Evolutionary conservation across 1,284 basidiomycete species (phyloP).

Genomic region (Fereydounia khargensis): DNA sequence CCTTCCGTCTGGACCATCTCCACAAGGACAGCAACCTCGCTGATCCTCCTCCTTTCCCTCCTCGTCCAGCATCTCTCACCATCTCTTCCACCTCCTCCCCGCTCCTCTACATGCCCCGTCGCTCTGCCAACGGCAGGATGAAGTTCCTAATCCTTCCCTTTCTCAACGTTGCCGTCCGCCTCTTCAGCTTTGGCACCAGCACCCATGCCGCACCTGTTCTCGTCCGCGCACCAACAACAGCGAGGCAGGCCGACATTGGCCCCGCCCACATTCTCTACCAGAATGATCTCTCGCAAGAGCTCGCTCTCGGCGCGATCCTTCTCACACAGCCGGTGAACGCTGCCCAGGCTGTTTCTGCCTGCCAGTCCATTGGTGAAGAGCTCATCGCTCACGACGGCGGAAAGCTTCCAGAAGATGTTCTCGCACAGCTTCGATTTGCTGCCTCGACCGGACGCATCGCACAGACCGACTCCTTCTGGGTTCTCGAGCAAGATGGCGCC

Average conservation of each 20-base stretch:
- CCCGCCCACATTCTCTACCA: conserved; percentile 36
- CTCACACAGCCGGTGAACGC: conserved; percentile 13
- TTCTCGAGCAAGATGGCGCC: neutral
- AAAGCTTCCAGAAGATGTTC: conserved; percentile 11
- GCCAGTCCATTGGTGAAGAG: conserved; percentile 25
- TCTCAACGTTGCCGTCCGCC: no score
- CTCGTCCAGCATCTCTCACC: no score
- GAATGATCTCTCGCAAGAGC: conserved; percentile 36
- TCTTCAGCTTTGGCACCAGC: no score
- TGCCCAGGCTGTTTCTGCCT: conserved; percentile 16
- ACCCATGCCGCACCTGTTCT: no score
- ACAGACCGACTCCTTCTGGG: conserved; percentile 14
- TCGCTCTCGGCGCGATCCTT: conserved; percentile 33
- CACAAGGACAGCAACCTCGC: no score
- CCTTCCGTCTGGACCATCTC: no score
- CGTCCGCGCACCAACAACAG: no score
- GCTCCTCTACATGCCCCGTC: no score
- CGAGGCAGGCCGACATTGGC: conserved; percentile 13
- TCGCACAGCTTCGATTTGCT: conserved; percentile 26
- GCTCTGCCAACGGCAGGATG: no score
- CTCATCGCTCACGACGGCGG: conserved; percentile 21
- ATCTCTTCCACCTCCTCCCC: no score
- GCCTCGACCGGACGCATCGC: conserved; percentile 11
- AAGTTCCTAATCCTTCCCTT: no score
- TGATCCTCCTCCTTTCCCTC: no score